Evolutionary conservation across 163 green algal species (phyloP).

Genomic region (Chlamydomonas reinhardtii): DNA sequence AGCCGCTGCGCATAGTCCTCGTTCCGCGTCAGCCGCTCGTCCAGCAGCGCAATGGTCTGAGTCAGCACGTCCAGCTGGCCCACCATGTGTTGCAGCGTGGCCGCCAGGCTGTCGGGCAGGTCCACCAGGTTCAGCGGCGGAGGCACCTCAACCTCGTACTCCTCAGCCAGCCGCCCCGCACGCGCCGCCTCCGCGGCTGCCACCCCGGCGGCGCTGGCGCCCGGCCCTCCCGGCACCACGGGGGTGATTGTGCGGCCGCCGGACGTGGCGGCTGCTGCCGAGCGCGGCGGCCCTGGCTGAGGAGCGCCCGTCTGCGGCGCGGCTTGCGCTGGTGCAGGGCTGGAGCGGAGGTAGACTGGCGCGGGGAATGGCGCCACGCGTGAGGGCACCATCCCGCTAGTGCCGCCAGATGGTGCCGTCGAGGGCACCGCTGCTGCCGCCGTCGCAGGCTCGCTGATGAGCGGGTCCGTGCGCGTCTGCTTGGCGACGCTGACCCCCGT

Average conservation of each 20-base stretch:
- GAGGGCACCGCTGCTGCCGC: neutral
- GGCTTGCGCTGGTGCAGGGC: no score
- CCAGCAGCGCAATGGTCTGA: constrained; percentile 85
- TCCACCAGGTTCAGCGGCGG: constrained; percentile 73
- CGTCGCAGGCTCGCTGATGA: constrained; percentile 20
- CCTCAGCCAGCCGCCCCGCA: constrained; percentile 5
- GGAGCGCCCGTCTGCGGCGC: no score
- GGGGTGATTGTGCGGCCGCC: neutral
- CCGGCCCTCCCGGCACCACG: neutral
- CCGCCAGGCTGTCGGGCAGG: constrained; percentile 72
- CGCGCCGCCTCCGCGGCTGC: neutral
- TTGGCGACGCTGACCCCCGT: constrained; percentile 29
- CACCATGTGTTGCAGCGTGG: constrained; percentile 84
- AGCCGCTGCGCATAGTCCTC: constrained; percentile 73
- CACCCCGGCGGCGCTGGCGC: neutral
- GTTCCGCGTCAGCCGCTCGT: constrained; percentile 86
- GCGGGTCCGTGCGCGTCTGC: constrained; percentile 5
- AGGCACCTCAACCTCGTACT: constrained; percentile 62
- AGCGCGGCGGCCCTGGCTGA: neutral
- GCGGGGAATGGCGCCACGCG: constrained; percentile 13
- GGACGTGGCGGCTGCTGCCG: neutral
- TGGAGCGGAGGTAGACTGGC: neutral
- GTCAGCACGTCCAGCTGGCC: constrained; percentile 87
- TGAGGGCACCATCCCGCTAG: neutral
- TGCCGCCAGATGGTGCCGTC: neutral